Evolutionary conservation across 805 yeast species (phyloP).

Genomic region (Saturnispora dispora): DNA sequence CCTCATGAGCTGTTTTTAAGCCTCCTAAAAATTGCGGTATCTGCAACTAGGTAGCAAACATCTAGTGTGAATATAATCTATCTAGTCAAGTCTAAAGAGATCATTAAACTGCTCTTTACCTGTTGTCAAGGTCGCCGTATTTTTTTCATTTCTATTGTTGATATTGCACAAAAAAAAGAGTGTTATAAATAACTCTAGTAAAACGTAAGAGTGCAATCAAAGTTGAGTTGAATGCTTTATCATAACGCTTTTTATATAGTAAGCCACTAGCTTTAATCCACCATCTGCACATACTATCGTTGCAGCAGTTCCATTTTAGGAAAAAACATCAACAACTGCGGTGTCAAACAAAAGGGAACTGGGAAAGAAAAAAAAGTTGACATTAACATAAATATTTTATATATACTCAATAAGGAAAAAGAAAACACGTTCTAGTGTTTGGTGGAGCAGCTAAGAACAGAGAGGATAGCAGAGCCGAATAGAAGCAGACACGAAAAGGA

Average conservation of each 20-base stretch:
- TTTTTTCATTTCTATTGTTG: too few species aligned
- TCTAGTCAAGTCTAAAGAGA: too few species aligned
- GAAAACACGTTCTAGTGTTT: not conserved
- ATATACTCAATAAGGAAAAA: not conserved
- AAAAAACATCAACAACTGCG: not conserved
- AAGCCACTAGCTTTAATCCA: not conserved
- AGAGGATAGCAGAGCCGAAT: not conserved
- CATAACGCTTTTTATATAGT: too few species aligned
- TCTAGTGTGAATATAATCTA: too few species aligned
- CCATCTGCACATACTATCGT: not conserved
- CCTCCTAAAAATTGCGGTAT: too few species aligned
- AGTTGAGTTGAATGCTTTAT: too few species aligned
- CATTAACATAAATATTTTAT: not conserved
- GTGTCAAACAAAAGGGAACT: not conserved
- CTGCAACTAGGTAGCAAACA: too few species aligned
- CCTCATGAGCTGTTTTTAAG: not conserved
- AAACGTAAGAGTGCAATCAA: too few species aligned
- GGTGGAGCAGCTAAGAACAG: not conserved
- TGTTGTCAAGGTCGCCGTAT: too few species aligned
- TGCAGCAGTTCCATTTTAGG: not conserved
- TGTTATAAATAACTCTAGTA: too few species aligned
- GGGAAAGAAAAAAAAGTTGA: not conserved
- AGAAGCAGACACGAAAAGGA: not conserved
- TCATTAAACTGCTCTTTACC: too few species aligned
- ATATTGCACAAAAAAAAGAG: too few species aligned